Conservation (phyloP, 2,329 filamentous ascomycete species). For the Nigrospora osmanthi region DNA sequence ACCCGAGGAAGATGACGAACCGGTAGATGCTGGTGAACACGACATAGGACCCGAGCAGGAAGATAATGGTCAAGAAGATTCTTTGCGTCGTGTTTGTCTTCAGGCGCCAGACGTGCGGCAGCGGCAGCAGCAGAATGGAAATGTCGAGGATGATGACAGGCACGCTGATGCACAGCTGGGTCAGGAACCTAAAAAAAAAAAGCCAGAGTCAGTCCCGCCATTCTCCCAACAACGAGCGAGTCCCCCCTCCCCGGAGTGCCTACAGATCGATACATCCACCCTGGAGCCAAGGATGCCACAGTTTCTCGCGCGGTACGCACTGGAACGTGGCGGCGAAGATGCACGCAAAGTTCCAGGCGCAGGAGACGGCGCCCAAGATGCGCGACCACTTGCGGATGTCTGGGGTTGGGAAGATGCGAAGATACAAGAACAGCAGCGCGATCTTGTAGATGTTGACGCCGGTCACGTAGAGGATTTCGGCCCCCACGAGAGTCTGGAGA, state of each 20-base stretch:
- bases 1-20: constrained; percentile 1
- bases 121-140: constrained; percentile 2
- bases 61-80: constrained; percentile 2
- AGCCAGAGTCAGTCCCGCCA: too few species aligned
- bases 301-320: constrained; percentile 1
- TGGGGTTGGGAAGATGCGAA: constrained; percentile 1
- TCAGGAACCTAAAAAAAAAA: neutral
- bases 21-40: constrained; percentile 4
- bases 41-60: constrained; percentile 3
- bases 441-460: constrained; percentile 4
- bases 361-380: neutral
- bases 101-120: constrained; percentile 3
- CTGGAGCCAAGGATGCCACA: neutral
- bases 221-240: too few species aligned
- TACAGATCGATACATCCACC: constrained; percentile 1
- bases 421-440: constrained; percentile 1
- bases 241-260: too few species aligned
- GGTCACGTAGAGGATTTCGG: constrained; percentile 1
- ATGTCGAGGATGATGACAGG: constrained; percentile 1
- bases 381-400: neutral
- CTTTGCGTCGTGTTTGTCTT: constrained; percentile 2
- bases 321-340: constrained; percentile 3
- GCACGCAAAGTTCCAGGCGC: neutral
- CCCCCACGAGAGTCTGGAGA: neutral
- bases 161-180: constrained; percentile 1